Conservation (phyloP, 202 grass and related monocot species). For the Setaria viridis region DNA sequence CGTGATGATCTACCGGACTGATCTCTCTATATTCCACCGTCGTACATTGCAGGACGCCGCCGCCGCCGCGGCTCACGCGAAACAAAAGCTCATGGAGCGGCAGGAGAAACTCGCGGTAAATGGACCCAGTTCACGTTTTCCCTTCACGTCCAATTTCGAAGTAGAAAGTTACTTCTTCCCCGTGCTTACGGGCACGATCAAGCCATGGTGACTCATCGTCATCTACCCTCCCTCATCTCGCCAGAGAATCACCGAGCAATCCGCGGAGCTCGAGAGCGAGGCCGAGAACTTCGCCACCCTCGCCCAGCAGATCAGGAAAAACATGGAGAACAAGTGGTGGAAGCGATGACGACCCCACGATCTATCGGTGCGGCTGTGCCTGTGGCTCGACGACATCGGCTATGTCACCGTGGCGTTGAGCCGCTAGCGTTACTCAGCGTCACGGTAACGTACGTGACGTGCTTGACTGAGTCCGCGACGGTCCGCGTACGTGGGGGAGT, state of each 20-base stretch:
- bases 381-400: no score
- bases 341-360: slow-evolving; percentile 52
- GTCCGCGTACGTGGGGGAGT: background rate
- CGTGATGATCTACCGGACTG: background rate
- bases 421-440: background rate
- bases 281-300: slow-evolving; percentile 76
- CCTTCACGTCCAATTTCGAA: background rate
- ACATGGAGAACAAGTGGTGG: slow-evolving; percentile 92
- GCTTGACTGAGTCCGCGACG: background rate
- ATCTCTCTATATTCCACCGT: background rate
- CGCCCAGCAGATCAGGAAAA: slow-evolving; percentile 73
- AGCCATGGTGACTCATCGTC: background rate
- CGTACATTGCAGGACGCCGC: slow-evolving; percentile 65
- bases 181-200: background rate
- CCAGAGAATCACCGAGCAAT: slow-evolving; percentile 74
- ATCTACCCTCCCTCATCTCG: background rate
- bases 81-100: slow-evolving; percentile 80
- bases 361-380: background rate
- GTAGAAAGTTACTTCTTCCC: background rate
- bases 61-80: slow-evolving; percentile 81
- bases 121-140: background rate
- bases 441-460: background rate
- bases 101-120: slow-evolving; percentile 91
- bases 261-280: slow-evolving; percentile 78
- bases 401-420: background rate